Evolutionary conservation across 2,329 filamentous ascomycete genomes (phyloP), one percentile per base, ranked within the genome.

Genomic region (Zasmidium cellare): DNA sequence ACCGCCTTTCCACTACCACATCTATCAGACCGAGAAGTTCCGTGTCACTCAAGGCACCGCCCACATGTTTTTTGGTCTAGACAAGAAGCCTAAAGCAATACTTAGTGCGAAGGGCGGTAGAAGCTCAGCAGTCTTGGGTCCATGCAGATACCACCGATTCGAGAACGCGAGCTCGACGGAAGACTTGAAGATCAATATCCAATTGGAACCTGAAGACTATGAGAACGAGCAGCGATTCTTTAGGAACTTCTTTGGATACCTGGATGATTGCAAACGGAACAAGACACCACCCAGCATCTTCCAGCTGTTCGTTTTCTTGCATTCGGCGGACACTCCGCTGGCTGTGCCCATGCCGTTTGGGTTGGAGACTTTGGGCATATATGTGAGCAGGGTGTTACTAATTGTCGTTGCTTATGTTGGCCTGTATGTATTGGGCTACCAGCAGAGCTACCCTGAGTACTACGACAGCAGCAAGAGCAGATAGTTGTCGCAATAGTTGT

Each of bases 1-100:
- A 28, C 63, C 63, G 5, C 63, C 63, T 2, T 62, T 65, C 53
- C 63, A 65, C 55, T 65, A 60, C 41, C 63, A 65, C 61, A 65
- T 65, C 46, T 65, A 63, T 53, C 63, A 65, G 28, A 65, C 58
- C 18, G 63, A 63, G 45, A 58, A 57, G 46, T 65, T 65, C 53
- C 53, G 62, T 22, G 63, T 63, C 44, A n/a, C 56, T 6, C 22
- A 52, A 19, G 63, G 63, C 14, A 58, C 55, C 51, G 63, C 63
- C 14, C 48, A 63, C 44, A 55, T 65, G 50, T 65, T 56, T 51
- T 65, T 59, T 38, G 63, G 63, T 5, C 55, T 65, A 11, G 53
- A 60, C 25, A 45, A 55, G 9, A 53, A 60, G n/a, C 63, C 63
- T 11, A 50, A 46, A 14, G 38, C 51, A 1, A 24, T 59, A 1